Evolutionary conservation across 2,329 filamentous ascomycete species (phyloP).

Genomic region (Penicillium sp.): DNA sequence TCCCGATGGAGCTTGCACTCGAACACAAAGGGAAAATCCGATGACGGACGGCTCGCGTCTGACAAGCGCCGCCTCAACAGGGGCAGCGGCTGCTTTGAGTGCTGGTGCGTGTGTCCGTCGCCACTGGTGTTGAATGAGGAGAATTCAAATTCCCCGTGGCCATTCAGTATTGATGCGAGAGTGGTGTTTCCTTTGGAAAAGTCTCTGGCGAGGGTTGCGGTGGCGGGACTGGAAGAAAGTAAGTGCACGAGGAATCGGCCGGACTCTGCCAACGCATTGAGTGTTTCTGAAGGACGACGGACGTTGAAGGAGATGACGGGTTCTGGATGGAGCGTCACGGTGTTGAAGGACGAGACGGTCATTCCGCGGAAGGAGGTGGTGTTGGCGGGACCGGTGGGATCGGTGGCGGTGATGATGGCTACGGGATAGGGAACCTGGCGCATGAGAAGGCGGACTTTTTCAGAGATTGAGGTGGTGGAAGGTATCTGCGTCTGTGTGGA

Average conservation of each 20-base stretch:
- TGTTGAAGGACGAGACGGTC: slow-evolving; percentile 58
- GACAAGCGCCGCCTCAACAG: slow-evolving; percentile 19
- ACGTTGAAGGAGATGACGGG: slow-evolving; percentile 60
- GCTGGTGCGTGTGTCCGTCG: not conserved
- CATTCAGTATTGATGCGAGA: slow-evolving; percentile 22
- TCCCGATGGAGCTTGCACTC: slow-evolving; percentile 35
- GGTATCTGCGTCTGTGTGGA: not conserved
- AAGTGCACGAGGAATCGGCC: slow-evolving; percentile 48
- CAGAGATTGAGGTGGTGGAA: slow-evolving; percentile 21
- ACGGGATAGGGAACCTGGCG: slow-evolving; percentile 53
- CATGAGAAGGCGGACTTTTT: slow-evolving; percentile 44
- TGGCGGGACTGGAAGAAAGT: slow-evolving; percentile 31
- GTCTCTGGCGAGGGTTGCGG: slow-evolving; percentile 34
- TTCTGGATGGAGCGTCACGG: slow-evolving; percentile 50
- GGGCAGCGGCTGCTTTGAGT: slow-evolving; percentile 19
- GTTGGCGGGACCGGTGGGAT: slow-evolving; percentile 24
- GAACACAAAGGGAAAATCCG: slow-evolving; percentile 37
- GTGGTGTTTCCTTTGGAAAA: slow-evolving; percentile 38
- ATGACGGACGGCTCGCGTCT: not conserved
- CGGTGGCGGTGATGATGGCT: slow-evolving; percentile 48
- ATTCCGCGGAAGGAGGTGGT: slow-evolving; percentile 42
- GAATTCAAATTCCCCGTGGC: slow-evolving; percentile 27
- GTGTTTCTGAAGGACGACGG: slow-evolving; percentile 50
- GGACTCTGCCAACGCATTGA: slow-evolving; percentile 46
- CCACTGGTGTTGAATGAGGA: slow-evolving; percentile 5